phyloP scores from a whole-genome alignment of 768 basidiomycete genomes.

The Pisolithus albus region DNA sequence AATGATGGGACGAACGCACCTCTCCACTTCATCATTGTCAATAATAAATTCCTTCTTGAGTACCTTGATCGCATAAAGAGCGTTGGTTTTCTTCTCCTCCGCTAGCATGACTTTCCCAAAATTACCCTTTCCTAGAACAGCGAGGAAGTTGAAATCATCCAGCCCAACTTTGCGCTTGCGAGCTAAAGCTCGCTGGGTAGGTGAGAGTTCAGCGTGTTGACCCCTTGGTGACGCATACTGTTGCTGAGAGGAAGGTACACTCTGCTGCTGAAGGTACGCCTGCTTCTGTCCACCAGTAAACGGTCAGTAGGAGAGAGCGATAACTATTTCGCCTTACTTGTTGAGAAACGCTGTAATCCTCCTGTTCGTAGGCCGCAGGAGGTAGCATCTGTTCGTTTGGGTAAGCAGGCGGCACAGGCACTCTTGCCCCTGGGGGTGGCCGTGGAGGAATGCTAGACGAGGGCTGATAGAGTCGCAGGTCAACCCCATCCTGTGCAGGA shows the following conservation, averaged over 20 bases:
- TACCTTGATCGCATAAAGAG: slow-evolving; percentile 98
- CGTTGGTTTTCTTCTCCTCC: slow-evolving; percentile 90
- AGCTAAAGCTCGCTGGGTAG: slow-evolving; percentile 32
- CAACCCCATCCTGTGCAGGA: slow-evolving; percentile 31
- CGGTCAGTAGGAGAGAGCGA: slow-evolving; percentile 1
- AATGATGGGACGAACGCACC: slow-evolving; percentile 41
- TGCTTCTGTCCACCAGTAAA: slow-evolving; percentile 11
- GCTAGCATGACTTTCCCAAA: slow-evolving; percentile 99
- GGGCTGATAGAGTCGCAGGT: slow-evolving; percentile 34
- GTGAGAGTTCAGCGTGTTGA: slow-evolving; percentile 24
- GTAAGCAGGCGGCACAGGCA: slow-evolving; percentile 30
- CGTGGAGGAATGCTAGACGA: slow-evolving; percentile 27
- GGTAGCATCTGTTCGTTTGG: slow-evolving; percentile 28
- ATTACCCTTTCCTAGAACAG: slow-evolving; percentile 97
- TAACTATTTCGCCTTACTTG: slow-evolving; percentile 15
- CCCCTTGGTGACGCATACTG: slow-evolving; percentile 20
- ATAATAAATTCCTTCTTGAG: slow-evolving; percentile 99
- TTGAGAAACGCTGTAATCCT: slow-evolving; percentile 17
- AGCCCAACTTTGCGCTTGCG: slow-evolving; percentile 85
- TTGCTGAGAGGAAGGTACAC: slow-evolving; percentile 17
- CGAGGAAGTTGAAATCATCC: slow-evolving; percentile 98
- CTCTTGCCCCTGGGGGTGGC: slow-evolving; percentile 34
- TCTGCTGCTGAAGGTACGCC: slow-evolving; percentile 22
- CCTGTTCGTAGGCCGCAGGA: slow-evolving; percentile 24
- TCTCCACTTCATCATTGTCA: slow-evolving; percentile 99